Base-by-base conservation (phyloP, 371 early-diverging fungal genomes). In the Circinella minor region DNA sequence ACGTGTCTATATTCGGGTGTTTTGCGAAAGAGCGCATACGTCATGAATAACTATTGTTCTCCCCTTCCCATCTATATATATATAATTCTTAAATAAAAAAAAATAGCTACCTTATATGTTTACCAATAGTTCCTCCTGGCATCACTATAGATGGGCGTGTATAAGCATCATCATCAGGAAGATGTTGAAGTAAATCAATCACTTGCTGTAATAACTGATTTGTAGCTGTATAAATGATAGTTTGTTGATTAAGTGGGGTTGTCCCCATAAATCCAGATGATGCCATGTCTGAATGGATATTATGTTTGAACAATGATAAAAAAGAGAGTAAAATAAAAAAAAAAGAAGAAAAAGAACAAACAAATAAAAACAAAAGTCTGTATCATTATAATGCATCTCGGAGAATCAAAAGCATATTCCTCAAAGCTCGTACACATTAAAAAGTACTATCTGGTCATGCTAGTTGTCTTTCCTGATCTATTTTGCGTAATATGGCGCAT, bases 51-150 rank as follows among this genome's bases (percentile, higher is more conserved):
- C 76, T 54, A 77, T 20, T 55, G 11, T 55, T 15, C 47, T 47
- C 61, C 63, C 18, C 43, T n/a, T n/a, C 18, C 57, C 57, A 10
- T 57, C n/a, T 57, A n/a, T n/a, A 57, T n/a, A 15, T 10, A n/a
- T 3, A 20, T 20, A 9, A 14, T 4, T 57, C 9, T 47, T 51
- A 17, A 15, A 51, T 14, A 51, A 4, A 13, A 51, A 4, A 13
- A 17, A 11, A 75, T 59, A 38, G 27, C 2, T 85, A 88, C 62
- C 89, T 83, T 18, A 88, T 84, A 68, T 91, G 91, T 71, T 91
- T 90, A 34, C 91, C 91, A 13, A 89, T 84, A 13, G 91, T 87
- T 55, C 89, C 86, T 7, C 82, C 80, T n/a, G 89, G 87, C 47
- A 89, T 83, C n/a, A 88, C 75, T 2, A 37, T 62, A 0, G 91